phyloP scores from a whole-genome alignment of 371 early-diverging fungal species.

The Mucor racemosus region DNA sequence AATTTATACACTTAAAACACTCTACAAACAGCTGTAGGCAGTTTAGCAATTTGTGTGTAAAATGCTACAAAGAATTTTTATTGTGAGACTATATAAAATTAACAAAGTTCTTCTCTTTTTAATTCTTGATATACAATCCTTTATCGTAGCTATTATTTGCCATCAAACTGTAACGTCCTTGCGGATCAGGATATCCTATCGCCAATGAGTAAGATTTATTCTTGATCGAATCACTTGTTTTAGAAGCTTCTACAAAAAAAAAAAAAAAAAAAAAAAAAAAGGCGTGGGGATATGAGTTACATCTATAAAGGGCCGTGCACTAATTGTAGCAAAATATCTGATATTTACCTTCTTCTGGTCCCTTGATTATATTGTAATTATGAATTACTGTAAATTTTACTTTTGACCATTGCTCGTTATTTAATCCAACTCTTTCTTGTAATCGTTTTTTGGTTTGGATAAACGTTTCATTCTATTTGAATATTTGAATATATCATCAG shows the following conservation, averaged over 20 bases:
- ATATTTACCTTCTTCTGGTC: constrained; percentile 33
- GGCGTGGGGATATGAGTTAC: constrained; percentile 42
- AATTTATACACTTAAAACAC: not conserved
- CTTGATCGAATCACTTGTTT: constrained; percentile 15
- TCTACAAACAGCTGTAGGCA: constrained; percentile 1
- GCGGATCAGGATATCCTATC: constrained; percentile 11
- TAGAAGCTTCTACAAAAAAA: constrained; percentile 27
- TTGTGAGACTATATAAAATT: not conserved
- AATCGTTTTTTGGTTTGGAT: constrained; percentile 67
- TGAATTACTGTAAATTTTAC: constrained; percentile 58
- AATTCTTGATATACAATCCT: constrained; percentile 19
- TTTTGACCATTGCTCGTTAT: constrained; percentile 78
- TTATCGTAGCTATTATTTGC: not conserved
- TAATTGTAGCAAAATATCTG: not conserved
- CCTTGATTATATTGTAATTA: not conserved
- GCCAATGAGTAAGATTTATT: constrained; percentile 5
- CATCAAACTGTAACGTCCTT: not conserved
- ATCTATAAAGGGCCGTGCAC: constrained; percentile 29
- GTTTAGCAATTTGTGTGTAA: constrained; percentile 13
- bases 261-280: constrained; percentile 36
- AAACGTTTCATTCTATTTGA: constrained; percentile 62
- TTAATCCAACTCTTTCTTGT: constrained; percentile 64
- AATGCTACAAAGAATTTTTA: not conserved
- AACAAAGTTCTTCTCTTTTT: no score
- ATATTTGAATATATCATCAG: constrained; percentile 2